Base-by-base conservation (phyloP, 345 rosid species). In the Brassica incana region DNA sequence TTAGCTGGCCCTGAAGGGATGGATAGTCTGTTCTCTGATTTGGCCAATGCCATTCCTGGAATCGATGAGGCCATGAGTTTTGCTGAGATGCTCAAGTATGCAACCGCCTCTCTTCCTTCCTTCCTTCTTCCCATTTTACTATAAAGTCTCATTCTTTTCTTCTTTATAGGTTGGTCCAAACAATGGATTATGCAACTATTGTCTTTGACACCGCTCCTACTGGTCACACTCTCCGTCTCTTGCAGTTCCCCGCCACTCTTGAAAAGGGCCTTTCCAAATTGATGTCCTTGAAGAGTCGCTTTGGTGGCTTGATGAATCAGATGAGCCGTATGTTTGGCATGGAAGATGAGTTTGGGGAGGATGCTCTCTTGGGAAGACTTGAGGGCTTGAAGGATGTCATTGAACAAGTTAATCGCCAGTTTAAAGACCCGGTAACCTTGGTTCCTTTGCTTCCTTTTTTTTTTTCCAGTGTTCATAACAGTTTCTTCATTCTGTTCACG, bases 31-130 rank as follows among this genome's bases (percentile, higher is more conserved):
- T 88, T 96, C 80, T 88, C 98, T 18, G 99, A 54, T 81, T 82
- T 96, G 50, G 93, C 99, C 0, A 96, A 90, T 89, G 60, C 60
- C 3, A 54, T 54, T 14, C 60, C 60, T 54, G 99, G 99, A 40
- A 96, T 96, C 56, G 99, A 96, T 27, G 98, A 93, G 84, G 99
- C 99, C 1, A 93, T 96, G 99, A 96, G 98, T 83, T 96, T 96
- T 78, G 97, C 60, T 54, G 60, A 54, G 23, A 54, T 54, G 60
- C 87, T 93, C 65, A 96, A 96, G 99, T 93, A 85, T 86, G 18
- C 18, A 16, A 16, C 18, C 18, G 18, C 18, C 18, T 16, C 18
- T 16, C 18, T 16, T 16, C 18, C 18, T 16, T 16, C 2, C 9
- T 36, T 52, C 2, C 58, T 38, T 48, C 59, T 3, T 1, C 6